Evolutionary conservation across 78 protist species (phyloP).

Genomic region (Dictyostelium intermedium): DNA sequence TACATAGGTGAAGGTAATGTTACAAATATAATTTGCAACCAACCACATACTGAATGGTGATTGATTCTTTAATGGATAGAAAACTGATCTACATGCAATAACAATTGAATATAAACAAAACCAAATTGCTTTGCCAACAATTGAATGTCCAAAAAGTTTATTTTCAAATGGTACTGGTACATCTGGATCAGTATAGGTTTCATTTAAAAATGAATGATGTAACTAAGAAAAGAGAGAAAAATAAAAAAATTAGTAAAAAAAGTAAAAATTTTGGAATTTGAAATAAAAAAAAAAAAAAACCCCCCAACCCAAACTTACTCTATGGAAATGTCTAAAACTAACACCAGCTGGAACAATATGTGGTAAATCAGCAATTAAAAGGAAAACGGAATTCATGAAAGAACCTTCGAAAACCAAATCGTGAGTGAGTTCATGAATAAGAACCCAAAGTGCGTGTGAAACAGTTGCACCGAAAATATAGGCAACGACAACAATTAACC

Average conservation of each 20-base stretch:
- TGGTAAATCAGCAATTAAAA: slow-evolving; percentile 85
- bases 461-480: slow-evolving; percentile 85
- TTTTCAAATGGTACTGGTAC: slow-evolving; percentile 85
- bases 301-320: slow-evolving; percentile 84
- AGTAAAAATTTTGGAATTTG: neutral
- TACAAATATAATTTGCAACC: slow-evolving; percentile 55
- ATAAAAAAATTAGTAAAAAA: neutral
- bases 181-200: slow-evolving; percentile 88
- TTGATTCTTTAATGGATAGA: slow-evolving; percentile 76
- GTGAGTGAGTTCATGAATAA: slow-evolving; percentile 88
- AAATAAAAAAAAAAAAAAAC: neutral
- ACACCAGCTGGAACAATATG: slow-evolving; percentile 82
- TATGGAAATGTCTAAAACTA: slow-evolving; percentile 91
- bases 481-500: slow-evolving; percentile 44
- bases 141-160: slow-evolving; percentile 20
- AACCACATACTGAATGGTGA: slow-evolving; percentile 56
- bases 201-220: slow-evolving; percentile 70
- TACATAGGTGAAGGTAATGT: slow-evolving; percentile 20
- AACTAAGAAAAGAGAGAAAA: too few species aligned
- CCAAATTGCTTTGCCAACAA: slow-evolving; percentile 81
- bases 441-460: slow-evolving; percentile 83
- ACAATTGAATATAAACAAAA: slow-evolving; percentile 70
- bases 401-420: slow-evolving; percentile 45
- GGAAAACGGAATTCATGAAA: slow-evolving; percentile 66
- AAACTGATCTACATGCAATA: slow-evolving; percentile 89